These are phyloP conservation scores for Aspergillus phoenicis DNA, from an alignment of 2,329 filamentous ascomycete species.

Conservation along the genomic window DNA sequence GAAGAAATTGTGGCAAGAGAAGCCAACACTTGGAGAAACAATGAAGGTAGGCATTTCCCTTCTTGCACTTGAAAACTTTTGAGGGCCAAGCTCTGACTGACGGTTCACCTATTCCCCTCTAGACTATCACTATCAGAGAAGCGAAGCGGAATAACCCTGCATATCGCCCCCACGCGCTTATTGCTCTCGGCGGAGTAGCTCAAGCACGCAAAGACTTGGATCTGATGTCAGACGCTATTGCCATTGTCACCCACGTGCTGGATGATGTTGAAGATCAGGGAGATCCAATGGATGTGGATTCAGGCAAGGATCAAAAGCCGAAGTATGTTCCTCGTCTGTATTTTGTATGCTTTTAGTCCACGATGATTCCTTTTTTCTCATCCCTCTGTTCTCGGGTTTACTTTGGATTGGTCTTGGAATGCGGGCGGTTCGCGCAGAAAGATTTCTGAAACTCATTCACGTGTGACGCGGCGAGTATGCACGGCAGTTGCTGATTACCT, in stretches of 20 bases:
- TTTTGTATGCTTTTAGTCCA: constrained; percentile 11
- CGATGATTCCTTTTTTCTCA: neutral
- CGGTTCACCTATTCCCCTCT: neutral
- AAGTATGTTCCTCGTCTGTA: constrained; percentile 20
- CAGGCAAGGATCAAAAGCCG: constrained; percentile 45
- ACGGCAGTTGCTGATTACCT: neutral
- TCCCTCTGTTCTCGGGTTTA: neutral
- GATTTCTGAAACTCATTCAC: no score
- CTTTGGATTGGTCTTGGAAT: neutral
- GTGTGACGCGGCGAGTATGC: neutral
- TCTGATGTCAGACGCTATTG: constrained; percentile 67
- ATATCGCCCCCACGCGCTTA: constrained; percentile 77
- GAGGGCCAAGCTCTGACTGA: constrained; percentile 3
- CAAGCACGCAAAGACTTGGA: constrained; percentile 68
- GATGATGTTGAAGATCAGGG: constrained; percentile 58
- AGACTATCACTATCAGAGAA: constrained; percentile 75
- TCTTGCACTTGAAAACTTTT: neutral
- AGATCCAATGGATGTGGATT: constrained; percentile 71
- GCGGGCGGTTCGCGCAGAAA: neutral
- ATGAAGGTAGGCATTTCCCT: constrained; percentile 60
- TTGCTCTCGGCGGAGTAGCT: constrained; percentile 72
- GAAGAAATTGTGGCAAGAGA: constrained; percentile 60
- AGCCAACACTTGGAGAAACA: constrained; percentile 61
- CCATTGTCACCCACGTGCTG: constrained; percentile 65
- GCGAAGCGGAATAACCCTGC: constrained; percentile 86